phyloP scores from a whole-genome alignment of 805 yeast species.

The Pichia sporocuriosa region DNA sequence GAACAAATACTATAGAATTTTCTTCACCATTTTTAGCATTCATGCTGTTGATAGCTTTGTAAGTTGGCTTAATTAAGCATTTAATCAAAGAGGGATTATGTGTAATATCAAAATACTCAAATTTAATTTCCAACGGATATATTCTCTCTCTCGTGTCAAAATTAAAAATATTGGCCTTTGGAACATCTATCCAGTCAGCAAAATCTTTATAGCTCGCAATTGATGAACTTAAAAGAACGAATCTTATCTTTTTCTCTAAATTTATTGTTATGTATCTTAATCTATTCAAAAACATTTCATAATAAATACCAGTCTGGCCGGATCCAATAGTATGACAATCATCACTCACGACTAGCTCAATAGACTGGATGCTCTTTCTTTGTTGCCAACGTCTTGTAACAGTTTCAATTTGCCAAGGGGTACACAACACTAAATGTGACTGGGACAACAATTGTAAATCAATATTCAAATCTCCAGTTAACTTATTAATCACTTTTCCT shows the following conservation, averaged over 20 bases:
- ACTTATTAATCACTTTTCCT: conserved; percentile 49
- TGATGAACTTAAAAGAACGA: conserved; percentile 66
- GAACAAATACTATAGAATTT: conserved; percentile 47
- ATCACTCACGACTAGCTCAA: conserved; percentile 67
- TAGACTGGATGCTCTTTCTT: conserved; percentile 57
- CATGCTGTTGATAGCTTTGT: conserved; percentile 33
- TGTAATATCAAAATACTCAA: conserved; percentile 41
- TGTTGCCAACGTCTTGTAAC: conserved; percentile 80
- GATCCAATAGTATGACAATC: conserved; percentile 62
- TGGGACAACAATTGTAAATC: conserved; percentile 52
- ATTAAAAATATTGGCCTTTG: conserved; percentile 55
- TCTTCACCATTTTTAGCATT: conserved; percentile 26
- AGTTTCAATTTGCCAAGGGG: conserved; percentile 72
- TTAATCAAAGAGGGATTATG: conserved; percentile 47
- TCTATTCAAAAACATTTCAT: conserved; percentile 67
- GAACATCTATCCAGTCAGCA: conserved; percentile 81
- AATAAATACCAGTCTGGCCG: conserved; percentile 49
- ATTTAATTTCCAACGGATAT: conserved; percentile 49
- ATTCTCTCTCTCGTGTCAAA: conserved; percentile 59
- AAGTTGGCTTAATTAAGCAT: conserved; percentile 46
- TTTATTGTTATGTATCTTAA: conserved; percentile 65
- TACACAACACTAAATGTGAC: conserved; percentile 64
- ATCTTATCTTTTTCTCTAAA: conserved; percentile 47
- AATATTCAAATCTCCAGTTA: conserved; percentile 48
- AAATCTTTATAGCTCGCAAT: conserved; percentile 70